A percentile compares a stretch with the other conserved stretches of the same genome.
phyloP scores from a whole-genome alignment of 805 yeast species.

The Candida verbasci region DNA sequence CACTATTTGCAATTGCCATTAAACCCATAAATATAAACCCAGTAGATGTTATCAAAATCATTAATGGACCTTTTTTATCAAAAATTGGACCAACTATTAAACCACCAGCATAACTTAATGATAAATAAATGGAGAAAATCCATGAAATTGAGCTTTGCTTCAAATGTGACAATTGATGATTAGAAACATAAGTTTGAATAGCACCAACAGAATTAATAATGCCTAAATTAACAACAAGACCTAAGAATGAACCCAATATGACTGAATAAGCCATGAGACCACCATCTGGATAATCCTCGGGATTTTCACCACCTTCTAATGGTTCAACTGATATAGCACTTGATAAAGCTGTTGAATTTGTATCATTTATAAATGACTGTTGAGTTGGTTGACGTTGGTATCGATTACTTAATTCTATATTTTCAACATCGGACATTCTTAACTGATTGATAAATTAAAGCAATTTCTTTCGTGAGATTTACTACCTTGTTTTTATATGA shows the following conservation, averaged over 20 bases:
- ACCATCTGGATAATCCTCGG: conserved; percentile 48
- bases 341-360: background rate
- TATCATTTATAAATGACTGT: background rate
- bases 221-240: conserved; percentile 53
- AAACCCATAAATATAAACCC: conserved; percentile 43
- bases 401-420: conserved; percentile 4
- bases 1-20: conserved; percentile 54
- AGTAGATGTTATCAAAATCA: conserved; percentile 41
- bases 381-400: background rate
- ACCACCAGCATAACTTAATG: conserved; percentile 45
- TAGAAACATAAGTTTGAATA: conserved; percentile 54
- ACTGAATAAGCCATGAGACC: conserved; percentile 54
- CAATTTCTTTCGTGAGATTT: too few species aligned
- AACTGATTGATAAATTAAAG: too few species aligned
- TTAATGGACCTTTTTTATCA: conserved; percentile 55
- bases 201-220: conserved; percentile 57
- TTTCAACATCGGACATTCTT: conserved; percentile 3
- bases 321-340: too few species aligned
- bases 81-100: conserved; percentile 57
- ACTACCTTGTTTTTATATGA: too few species aligned
- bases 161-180: conserved; percentile 46
- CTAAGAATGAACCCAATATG: conserved; percentile 55
- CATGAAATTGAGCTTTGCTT: conserved; percentile 52
- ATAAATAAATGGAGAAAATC: conserved; percentile 58
- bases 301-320: conserved; percentile 11